Base-by-base conservation (phyloP, 2,329 filamentous ascomycete species). In the Beauveria asiatica region DNA sequence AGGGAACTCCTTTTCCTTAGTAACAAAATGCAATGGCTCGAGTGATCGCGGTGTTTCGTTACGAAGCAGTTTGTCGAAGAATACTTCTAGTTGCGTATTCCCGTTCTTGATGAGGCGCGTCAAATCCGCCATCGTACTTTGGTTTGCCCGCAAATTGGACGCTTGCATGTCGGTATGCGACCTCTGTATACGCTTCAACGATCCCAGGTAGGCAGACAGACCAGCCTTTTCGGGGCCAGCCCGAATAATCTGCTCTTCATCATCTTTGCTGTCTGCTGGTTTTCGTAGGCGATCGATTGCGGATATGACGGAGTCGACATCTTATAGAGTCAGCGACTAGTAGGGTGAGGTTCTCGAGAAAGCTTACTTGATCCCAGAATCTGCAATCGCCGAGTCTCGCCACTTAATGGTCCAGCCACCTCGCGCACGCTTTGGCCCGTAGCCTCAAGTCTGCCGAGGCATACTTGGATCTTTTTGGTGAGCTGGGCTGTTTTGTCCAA, bases 381-480 rank as follows among this genome's bases (percentile, higher is more conserved):
- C 74, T 97, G 94, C 23, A 97, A 80, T 64, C 86, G 88, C 73
- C 91, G 89, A 0, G 94, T 97, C 73, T 97, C 95, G 67, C 89
- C 90, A 70, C 92, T 95, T 46, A 99, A 87, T 9, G 94, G 94
- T 0, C 91, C 91, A 60, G 95, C 92, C 11, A 95, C 92, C 70
- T 96, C 90, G 68, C 91, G 88, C 21, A 97, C 92, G 62, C 89
- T 92, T 75, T 92, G 91, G 19, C 93, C 94, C 57, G 90, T 95
- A 42, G 87, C 85, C 68, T 97, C 92, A 39, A 99, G 80, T 60
- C 92, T 84, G 42, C 85, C 83, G 66, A 97, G 81, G 56, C 90
- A 96, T 30, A 89, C 88, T 74, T 96, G 89, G 60, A 99, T 97
- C 79, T 96, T 96, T 78, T 94, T 96, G 37, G 92, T 96, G 71